Evolutionary conservation across 768 basidiomycete genomes (phyloP), one percentile per base, ranked within the genome.

Genomic region (Mycena indigotica): DNA sequence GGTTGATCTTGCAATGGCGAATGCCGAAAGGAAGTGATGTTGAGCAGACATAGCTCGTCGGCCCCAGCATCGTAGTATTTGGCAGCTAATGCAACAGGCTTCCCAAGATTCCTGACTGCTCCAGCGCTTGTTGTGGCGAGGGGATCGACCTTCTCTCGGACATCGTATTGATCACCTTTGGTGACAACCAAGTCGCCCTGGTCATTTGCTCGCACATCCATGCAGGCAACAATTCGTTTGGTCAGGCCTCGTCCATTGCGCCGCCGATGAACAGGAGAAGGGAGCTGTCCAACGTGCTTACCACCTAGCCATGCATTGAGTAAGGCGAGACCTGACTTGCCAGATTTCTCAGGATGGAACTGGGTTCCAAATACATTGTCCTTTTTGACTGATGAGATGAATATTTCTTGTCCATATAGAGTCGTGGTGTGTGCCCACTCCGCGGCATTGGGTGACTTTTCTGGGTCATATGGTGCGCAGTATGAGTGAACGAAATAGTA

Each of bases 401-500:
- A 98, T 21, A 90, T 72, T 73, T 98, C 93, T 57, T 84, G 81
- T n/a, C 96, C 97, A 72, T 98, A 99, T 73, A 95, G 89, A 2
- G 95, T 93, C 21, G 88, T 88, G 15, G 90, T 86, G 73, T 95
- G 84, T 3, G 84, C 83, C 89, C 93, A 98, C 55, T 84, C 72
- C 40, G 87, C 82, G 21, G 85, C 80, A 45, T 80, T 81, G 15
- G 80, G 78, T 65, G 82, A 73, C 46, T 67, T 72, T 57, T 73
- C 76, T 35, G 84, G 80, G 62, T 85, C 81, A 69, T 93, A 95
- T 52, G 80, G 84, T 53, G 89, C 93, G 64, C 89, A 85, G 77
- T 85, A 99, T 15, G 97, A 98, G 76, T 99, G 97, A 29, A 99
- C 95, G 70, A 95, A 99, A 75, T 99, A 99, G 70, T 95, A 98